Evolutionary conservation across 2,329 filamentous ascomycete species (phyloP).

Genomic region (Botrytis squamosa): DNA sequence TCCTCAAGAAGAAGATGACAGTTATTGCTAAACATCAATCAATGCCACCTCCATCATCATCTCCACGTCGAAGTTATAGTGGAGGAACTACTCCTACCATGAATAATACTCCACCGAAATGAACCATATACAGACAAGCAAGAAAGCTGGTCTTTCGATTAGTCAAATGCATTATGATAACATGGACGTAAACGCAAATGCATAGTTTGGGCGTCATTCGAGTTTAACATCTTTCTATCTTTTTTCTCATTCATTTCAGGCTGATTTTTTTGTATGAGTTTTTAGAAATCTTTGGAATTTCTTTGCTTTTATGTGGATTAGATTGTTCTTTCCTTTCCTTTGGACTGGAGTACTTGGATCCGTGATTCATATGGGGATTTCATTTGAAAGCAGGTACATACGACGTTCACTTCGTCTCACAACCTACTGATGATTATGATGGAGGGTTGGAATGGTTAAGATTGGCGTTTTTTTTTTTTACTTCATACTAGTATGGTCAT

Average conservation of each 20-base stretch:
- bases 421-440: slow-evolving; percentile 5
- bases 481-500: neutral
- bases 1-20: slow-evolving; percentile 59
- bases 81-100: slow-evolving; percentile 39
- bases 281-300: slow-evolving; percentile 4
- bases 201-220: slow-evolving; percentile 16
- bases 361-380: neutral
- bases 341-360: neutral
- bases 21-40: slow-evolving; percentile 53
- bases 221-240: neutral
- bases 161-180: slow-evolving; percentile 13
- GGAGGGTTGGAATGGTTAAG: slow-evolving; percentile 1
- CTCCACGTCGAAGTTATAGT: slow-evolving; percentile 36
- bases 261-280: slow-evolving; percentile 5
- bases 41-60: slow-evolving; percentile 29
- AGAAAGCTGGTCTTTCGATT: slow-evolving; percentile 16
- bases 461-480: slow-evolving; percentile 2
- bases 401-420: neutral
- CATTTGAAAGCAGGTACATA: neutral
- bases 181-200: neutral
- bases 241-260: neutral
- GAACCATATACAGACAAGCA: slow-evolving; percentile 10
- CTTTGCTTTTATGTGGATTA: slow-evolving; percentile 5
- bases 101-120: slow-evolving; percentile 37
- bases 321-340: slow-evolving; percentile 3